These are phyloP conservation scores for Arthrobotrys musiformis DNA, from an alignment of 2,329 filamentous ascomycete species.

Conservation along the genomic window DNA sequence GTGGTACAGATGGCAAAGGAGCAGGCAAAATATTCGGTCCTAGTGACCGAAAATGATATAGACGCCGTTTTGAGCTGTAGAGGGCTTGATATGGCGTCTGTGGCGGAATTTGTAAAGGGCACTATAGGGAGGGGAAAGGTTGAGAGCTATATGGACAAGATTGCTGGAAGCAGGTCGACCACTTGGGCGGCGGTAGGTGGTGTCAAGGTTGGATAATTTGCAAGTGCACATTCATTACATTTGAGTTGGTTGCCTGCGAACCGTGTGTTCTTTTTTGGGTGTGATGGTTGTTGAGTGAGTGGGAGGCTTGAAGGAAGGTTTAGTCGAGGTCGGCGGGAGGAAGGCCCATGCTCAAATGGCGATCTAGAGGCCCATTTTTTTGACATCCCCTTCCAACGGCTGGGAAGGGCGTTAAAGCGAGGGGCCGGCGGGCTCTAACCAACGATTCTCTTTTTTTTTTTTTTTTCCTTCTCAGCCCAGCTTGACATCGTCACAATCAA, in stretches of 20 bases:
- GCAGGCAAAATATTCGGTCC: slow-evolving; percentile 31
- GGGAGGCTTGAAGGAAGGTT: slow-evolving; percentile 17
- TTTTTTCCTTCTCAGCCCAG: background rate
- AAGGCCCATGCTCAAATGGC: background rate
- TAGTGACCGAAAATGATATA: slow-evolving; percentile 52
- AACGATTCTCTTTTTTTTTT: background rate
- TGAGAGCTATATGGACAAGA: slow-evolving; percentile 53
- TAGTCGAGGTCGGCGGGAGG: slow-evolving; percentile 24
- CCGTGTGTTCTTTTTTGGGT: slow-evolving; percentile 8
- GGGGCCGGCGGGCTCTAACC: slow-evolving; percentile 14
- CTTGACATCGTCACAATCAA: slow-evolving; percentile 12
- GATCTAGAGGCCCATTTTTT: background rate
- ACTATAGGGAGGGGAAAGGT: slow-evolving; percentile 41
- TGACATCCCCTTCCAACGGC: background rate
- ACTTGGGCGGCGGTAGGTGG: slow-evolving; percentile 40
- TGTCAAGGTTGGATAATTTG: slow-evolving; percentile 41
- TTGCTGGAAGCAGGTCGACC: slow-evolving; percentile 41
- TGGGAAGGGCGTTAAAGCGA: slow-evolving; percentile 32
- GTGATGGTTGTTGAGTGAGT: background rate
- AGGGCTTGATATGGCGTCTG: slow-evolving; percentile 50
- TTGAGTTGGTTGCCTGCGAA: slow-evolving; percentile 16
- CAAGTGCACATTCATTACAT: no score
- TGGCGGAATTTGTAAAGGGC: slow-evolving; percentile 42
- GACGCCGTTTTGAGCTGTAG: slow-evolving; percentile 49
- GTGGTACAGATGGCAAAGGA: slow-evolving; percentile 45